phyloP scores from a whole-genome alignment of 179 eudicot genomes.

The Silene noctiflora region DNA sequence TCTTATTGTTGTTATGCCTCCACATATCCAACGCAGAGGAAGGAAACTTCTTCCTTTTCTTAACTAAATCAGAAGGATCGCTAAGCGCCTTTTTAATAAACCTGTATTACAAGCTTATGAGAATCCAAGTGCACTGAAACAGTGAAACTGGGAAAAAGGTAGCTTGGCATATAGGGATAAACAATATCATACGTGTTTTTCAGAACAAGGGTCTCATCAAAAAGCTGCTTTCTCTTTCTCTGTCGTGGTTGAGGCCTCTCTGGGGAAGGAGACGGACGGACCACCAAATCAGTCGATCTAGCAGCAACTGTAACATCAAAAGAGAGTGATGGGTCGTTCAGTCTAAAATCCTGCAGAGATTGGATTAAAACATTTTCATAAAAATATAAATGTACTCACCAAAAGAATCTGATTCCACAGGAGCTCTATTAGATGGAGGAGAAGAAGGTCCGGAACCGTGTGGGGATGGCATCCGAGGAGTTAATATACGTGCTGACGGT shows the following conservation, averaged over 20 bases:
- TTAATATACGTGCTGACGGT: constrained; percentile 18
- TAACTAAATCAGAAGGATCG: constrained; percentile 36
- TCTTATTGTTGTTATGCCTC: constrained; percentile 40
- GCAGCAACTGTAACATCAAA: constrained; percentile 31
- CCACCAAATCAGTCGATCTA: constrained; percentile 32
- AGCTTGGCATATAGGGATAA: neutral
- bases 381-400: constrained; percentile 34
- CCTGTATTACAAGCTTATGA: constrained; percentile 37
- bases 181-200: constrained; percentile 43
- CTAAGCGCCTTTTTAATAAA: constrained; percentile 36
- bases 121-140: constrained; percentile 5
- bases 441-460: constrained; percentile 31
- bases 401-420: constrained; percentile 25
- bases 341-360: neutral
- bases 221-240: constrained; percentile 44
- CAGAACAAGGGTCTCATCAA: constrained; percentile 42
- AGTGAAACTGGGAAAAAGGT: neutral
- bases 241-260: constrained; percentile 31
- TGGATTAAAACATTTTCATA: neutral
- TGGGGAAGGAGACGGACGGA: constrained; percentile 41
- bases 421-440: constrained; percentile 31
- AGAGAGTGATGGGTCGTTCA: neutral
- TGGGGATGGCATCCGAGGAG: constrained; percentile 29
- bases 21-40: constrained; percentile 43
- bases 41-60: constrained; percentile 49